These are phyloP conservation scores for Pseudohalonectria lignicola DNA, from an alignment of 2,329 filamentous ascomycete genomes.

Conservation along the genomic window DNA sequence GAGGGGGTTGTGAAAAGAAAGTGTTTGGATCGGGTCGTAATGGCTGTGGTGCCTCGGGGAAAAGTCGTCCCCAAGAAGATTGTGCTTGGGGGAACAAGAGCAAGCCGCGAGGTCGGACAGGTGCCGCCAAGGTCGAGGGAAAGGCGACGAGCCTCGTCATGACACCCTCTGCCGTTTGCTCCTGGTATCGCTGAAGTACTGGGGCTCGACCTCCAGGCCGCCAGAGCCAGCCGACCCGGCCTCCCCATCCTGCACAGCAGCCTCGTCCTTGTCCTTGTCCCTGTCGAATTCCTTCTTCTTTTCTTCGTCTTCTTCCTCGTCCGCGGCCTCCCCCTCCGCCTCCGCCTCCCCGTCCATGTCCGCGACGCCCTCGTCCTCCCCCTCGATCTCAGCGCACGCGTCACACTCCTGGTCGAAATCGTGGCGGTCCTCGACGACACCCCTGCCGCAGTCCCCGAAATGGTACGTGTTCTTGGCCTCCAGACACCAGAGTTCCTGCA, in stretches of 20 bases:
- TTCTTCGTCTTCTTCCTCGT: neutral
- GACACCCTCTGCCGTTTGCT: slow-evolving; percentile 1
- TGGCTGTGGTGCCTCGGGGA: no score
- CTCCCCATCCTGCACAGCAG: no score
- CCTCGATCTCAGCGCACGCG: slow-evolving; percentile 26
- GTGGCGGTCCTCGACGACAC: slow-evolving; percentile 30
- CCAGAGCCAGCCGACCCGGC: no score
- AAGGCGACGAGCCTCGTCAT: no score
- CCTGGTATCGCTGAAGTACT: no score
- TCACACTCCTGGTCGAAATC: slow-evolving; percentile 36
- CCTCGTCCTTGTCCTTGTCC: neutral
- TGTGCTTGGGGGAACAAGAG: no score
- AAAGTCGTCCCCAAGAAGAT: no score
- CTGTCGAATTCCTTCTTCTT: neutral
- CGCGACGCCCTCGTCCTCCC: no score
- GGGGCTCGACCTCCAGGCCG: neutral
- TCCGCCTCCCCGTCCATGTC: slow-evolving; percentile 22
- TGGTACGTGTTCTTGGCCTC: slow-evolving; percentile 35
- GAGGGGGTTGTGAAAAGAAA: no score
- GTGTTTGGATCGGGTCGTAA: no score
- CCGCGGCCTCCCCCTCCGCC: neutral
- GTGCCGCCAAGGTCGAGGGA: no score
- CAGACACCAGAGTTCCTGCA: slow-evolving; percentile 34
- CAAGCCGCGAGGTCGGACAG: no score
- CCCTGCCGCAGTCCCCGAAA: slow-evolving; percentile 31